Evolutionary conservation across 352 stramenopile species (phyloP), one percentile per base, ranked within the genome.

Genomic region (Phytopythium delawarense): DNA sequence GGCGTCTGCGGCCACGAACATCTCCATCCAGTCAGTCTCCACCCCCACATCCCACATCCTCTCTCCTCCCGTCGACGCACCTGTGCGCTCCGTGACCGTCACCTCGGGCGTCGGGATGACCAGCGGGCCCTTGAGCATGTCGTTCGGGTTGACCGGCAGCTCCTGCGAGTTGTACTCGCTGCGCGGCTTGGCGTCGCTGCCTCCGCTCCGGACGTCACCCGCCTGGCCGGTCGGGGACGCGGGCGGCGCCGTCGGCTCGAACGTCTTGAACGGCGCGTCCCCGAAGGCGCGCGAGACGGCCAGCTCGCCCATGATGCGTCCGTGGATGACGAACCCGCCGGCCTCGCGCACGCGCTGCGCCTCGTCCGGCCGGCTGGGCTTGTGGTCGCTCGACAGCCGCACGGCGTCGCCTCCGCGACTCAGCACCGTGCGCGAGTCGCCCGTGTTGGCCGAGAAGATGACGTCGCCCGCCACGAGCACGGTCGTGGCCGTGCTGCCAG

Each of bases 231-330:
- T 57, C 4, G 51, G 21, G 5, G 34, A 39, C 34, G 34, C 34
- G 18, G 50, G 23, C 12, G 78, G 70, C 11, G 81, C 74, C 46
- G 89, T 75, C 3, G 87, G 55, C 28, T 94, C 86, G 63, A 92
- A 92, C 45, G 88, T 96, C 78, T 99, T 99, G 74, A 99, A 99
- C 30, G 96, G 97, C 62, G 92, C 94, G 71, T 99, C 97, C 12
- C 86, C 86, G 59, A 95, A 95, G 1, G 86, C 86, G 18, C 86
- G 72, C 11, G 86, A 93, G 46, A 95, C 86, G 0, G 86, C 86
- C 7, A 95, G 69, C 63, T 95, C 84, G 30, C 86, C 86, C 96
- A 99, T 99, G 53, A 99, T 96, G 53, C 96, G 89, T 37, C 86
- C 86, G 45, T 94, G 83, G 51, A 94, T 93, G 28, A 94, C 85